phyloP scores from a whole-genome alignment of 2,329 filamentous ascomycete genomes.

The Penicillium sclerotigenum region DNA sequence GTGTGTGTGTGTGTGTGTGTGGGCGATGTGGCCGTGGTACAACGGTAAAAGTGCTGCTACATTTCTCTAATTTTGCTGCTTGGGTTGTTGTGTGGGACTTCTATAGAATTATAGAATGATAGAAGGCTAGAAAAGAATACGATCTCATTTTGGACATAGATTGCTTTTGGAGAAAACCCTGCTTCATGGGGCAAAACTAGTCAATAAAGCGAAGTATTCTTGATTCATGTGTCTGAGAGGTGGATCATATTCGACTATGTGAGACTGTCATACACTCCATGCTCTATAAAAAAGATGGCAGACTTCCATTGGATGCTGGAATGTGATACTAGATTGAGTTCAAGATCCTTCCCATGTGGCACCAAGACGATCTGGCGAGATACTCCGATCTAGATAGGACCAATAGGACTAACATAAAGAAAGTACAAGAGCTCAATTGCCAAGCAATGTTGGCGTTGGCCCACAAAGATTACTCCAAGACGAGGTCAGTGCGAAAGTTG shows the following conservation, averaged over 20 bases:
- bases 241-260: not conserved
- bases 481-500: not conserved
- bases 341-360: not conserved
- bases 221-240: too few relatives aligned
- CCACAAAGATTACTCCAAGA: not conserved
- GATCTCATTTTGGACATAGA: not conserved
- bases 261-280: not conserved
- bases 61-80: not conserved
- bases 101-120: not conserved
- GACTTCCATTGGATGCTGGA: not conserved
- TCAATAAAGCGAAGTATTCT: not conserved
- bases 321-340: conserved; percentile 4
- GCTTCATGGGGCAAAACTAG: not conserved
- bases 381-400: not conserved
- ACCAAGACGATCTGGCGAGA: not conserved
- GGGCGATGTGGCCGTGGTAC: not conserved
- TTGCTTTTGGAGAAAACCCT: not conserved
- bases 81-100: not conserved
- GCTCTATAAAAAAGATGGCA: not conserved
- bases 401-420: not conserved
- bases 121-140: not conserved
- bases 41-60: not conserved
- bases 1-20: not conserved
- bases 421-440: not conserved
- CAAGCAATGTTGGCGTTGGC: not conserved